Conservation (phyloP, 2,329 filamentous ascomycete genomes). For the Claviceps pusilla region DNA sequence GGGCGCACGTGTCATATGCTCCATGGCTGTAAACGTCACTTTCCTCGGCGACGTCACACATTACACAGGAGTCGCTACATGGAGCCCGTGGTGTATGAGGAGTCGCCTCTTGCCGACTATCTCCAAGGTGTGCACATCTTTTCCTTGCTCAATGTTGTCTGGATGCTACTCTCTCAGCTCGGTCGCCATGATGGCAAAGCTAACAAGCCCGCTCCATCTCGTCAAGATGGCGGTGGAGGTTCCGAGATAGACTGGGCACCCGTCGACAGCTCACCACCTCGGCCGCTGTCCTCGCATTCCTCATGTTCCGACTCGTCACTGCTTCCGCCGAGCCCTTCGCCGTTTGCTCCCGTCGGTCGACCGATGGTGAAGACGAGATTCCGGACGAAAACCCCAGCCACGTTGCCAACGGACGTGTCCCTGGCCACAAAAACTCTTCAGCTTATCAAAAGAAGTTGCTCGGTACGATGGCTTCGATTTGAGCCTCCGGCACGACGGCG, state of each 20-base stretch:
- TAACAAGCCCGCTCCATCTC: neutral
- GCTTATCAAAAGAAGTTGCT: constrained; percentile 34
- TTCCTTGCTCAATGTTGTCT: neutral
- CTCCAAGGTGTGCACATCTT: constrained; percentile 54
- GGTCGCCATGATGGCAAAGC: neutral
- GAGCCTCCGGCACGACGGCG: no score
- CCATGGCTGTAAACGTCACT: constrained; percentile 17
- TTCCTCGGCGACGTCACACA: constrained; percentile 13
- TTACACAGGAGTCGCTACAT: constrained; percentile 24
- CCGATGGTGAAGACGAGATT: constrained; percentile 40
- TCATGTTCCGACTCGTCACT: constrained; percentile 22
- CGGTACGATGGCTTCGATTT: constrained; percentile 23
- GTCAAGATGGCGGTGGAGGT: constrained; percentile 32
- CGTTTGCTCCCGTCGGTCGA: constrained; percentile 42
- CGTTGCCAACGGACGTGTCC: constrained; percentile 26
- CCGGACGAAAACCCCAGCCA: constrained; percentile 30
- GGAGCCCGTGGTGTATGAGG: constrained; percentile 78
- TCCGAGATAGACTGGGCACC: constrained; percentile 32
- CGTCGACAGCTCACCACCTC: constrained; percentile 21
- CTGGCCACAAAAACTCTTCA: constrained; percentile 22
- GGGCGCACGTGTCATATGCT: constrained; percentile 3
- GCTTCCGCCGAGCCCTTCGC: constrained; percentile 29
- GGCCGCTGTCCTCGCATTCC: constrained; percentile 14
- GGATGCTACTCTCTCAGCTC: neutral
- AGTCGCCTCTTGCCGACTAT: constrained; percentile 77